phyloP scores from a whole-genome alignment of 768 basidiomycete genomes.

The Suillus tomentosus region DNA sequence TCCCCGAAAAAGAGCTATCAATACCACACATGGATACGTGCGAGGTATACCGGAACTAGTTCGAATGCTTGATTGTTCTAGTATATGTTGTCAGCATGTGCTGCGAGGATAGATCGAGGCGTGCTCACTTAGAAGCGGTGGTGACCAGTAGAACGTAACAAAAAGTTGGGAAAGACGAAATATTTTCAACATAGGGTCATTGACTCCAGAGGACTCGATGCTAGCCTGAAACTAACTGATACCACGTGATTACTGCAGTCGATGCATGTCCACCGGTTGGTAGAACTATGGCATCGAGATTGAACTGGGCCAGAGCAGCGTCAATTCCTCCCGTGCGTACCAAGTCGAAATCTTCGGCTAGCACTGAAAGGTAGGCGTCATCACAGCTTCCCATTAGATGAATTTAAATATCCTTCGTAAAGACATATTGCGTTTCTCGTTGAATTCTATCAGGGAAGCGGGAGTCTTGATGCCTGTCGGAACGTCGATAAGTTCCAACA shows the following conservation, averaged over 20 bases:
- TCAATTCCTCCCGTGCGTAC: slow-evolving; percentile 54
- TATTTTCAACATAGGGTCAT: too few relatives aligned
- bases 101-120: neutral
- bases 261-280: slow-evolving; percentile 31
- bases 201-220: neutral
- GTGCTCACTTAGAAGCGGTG: neutral
- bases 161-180: neutral
- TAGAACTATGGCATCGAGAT: slow-evolving; percentile 50
- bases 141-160: neutral
- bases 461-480: slow-evolving; percentile 51
- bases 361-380: slow-evolving; percentile 41
- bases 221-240: slow-evolving; percentile 56
- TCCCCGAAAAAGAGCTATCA: neutral
- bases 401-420: neutral
- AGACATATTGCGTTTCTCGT: slow-evolving; percentile 34
- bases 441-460: slow-evolving; percentile 60
- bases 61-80: neutral
- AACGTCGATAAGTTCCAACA: slow-evolving; percentile 45
- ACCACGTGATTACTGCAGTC: slow-evolving; percentile 54
- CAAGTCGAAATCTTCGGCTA: slow-evolving; percentile 44
- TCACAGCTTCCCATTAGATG: slow-evolving; percentile 17
- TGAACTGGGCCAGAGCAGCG: slow-evolving; percentile 41
- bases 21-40: neutral
- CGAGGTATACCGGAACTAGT: neutral
- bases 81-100: neutral